These are phyloP conservation scores for Fusarium nisikadoi DNA, from an alignment of 2,329 filamentous ascomycete species.

Conservation along the genomic window DNA sequence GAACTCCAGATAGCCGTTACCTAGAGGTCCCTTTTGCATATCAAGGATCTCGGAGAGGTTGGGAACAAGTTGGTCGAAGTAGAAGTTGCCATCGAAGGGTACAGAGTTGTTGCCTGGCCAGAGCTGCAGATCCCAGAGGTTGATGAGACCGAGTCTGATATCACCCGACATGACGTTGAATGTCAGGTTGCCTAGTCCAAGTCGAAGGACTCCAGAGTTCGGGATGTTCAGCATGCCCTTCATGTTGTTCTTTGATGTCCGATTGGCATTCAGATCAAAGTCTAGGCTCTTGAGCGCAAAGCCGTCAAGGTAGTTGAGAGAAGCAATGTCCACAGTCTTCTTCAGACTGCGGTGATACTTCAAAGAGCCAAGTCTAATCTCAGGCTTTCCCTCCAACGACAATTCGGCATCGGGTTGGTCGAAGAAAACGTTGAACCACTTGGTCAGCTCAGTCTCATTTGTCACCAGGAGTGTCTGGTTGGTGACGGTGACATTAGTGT, in stretches of 20 bases:
- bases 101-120: constrained; percentile 56
- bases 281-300: constrained; percentile 53
- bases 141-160: constrained; percentile 53
- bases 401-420: constrained; percentile 51
- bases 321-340: constrained; percentile 54
- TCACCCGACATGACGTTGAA: constrained; percentile 56
- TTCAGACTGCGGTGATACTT: constrained; percentile 52
- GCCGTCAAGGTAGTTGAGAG: constrained; percentile 54
- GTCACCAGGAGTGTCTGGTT: constrained; percentile 51
- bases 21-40: constrained; percentile 51
- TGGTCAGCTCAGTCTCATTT: constrained; percentile 53
- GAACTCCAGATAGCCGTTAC: constrained; percentile 54
- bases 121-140: constrained; percentile 53
- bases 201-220: constrained; percentile 56
- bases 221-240: constrained; percentile 56
- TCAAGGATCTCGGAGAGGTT: constrained; percentile 55
- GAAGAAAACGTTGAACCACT: constrained; percentile 55
- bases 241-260: constrained; percentile 54
- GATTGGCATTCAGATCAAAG: constrained; percentile 51
- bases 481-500: constrained; percentile 50
- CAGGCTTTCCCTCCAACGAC: constrained; percentile 51
- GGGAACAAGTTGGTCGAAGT: constrained; percentile 53
- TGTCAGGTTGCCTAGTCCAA: constrained; percentile 59
- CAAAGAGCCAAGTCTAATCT: constrained; percentile 54
- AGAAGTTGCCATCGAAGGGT: constrained; percentile 54